Evolutionary conservation across 2,329 filamentous ascomycete genomes (phyloP).

Genomic region (Apiospora marii): DNA sequence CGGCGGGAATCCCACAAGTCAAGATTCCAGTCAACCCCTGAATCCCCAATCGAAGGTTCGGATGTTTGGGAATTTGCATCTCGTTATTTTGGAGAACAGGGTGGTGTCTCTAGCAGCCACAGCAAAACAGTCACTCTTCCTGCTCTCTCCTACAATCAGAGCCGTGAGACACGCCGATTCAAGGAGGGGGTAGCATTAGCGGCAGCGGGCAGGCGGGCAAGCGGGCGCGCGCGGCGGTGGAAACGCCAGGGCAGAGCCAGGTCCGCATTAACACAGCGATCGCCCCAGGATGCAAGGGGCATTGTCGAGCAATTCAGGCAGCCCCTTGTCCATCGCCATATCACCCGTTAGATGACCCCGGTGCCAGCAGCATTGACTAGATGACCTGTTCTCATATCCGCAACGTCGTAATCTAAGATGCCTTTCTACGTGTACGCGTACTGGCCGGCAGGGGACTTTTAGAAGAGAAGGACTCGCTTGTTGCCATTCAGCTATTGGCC

Average conservation of each 20-base stretch:
- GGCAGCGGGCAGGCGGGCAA: background rate
- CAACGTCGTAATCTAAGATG: slow-evolving; percentile 6
- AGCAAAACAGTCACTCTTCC: background rate
- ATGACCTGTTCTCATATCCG: slow-evolving; percentile 5
- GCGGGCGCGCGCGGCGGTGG: background rate
- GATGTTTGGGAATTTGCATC: slow-evolving; percentile 17
- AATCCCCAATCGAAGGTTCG: slow-evolving; percentile 13
- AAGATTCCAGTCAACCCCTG: slow-evolving; percentile 17
- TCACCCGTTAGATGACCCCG: background rate
- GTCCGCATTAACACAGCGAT: slow-evolving; percentile 11
- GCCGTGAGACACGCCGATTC: background rate
- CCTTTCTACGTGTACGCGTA: background rate
- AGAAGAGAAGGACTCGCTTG: background rate
- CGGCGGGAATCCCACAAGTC: slow-evolving; percentile 10
- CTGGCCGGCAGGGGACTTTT: background rate
- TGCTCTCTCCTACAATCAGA: background rate
- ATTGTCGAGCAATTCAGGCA: background rate
- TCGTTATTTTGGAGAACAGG: slow-evolving; percentile 11
- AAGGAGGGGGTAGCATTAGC: background rate
- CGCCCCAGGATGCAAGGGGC: slow-evolving; percentile 9
- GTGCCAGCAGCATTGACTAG: slow-evolving; percentile 11
- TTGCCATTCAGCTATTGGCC: background rate
- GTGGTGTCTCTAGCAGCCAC: background rate
- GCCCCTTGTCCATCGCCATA: slow-evolving; percentile 13
- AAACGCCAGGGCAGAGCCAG: slow-evolving; percentile 4